A percentile compares a stretch with the other conserved stretches of the same genome.
phyloP scores from a whole-genome alignment of 2,329 filamentous ascomycete genomes.

The Colletotrichum cuscutae region DNA sequence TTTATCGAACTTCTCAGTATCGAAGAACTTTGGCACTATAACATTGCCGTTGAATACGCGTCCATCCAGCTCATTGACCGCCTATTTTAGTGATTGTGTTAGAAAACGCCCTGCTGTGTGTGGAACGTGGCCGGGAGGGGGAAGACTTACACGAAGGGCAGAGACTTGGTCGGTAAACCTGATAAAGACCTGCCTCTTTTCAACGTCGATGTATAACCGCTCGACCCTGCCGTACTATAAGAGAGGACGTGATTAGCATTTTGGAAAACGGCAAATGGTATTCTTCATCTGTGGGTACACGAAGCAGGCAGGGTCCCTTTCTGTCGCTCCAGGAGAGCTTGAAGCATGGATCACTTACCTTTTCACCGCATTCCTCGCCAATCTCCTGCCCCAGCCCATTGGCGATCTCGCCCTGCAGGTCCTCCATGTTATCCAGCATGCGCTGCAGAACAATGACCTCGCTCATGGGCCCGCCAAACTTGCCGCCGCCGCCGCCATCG shows the following conservation, averaged over 20 bases:
- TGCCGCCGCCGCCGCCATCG: constrained; percentile 46
- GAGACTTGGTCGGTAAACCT: constrained; percentile 90
- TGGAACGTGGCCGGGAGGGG: background rate
- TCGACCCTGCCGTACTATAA: constrained; percentile 83
- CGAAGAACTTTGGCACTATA: constrained; percentile 85
- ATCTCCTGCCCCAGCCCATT: constrained; percentile 89
- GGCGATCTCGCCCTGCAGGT: constrained; percentile 82
- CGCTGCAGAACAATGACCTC: constrained; percentile 84
- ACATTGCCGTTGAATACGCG: constrained; percentile 88
- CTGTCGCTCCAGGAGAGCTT: no score
- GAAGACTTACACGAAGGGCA: constrained; percentile 77
- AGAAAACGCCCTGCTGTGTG: background rate
- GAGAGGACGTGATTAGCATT: constrained; percentile 25
- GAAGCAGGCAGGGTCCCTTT: background rate
- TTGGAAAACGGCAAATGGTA: background rate
- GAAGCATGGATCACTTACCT: constrained; percentile 56
- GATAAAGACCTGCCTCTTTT: constrained; percentile 81
- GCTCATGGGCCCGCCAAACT: constrained; percentile 76
- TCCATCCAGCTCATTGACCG: constrained; percentile 89
- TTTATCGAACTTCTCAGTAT: constrained; percentile 82
- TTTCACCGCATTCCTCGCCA: constrained; percentile 89
- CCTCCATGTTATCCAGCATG: constrained; percentile 85
- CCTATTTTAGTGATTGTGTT: constrained; percentile 56
- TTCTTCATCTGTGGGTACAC: constrained; percentile 7
- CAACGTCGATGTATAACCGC: constrained; percentile 77